phyloP scores from a whole-genome alignment of 768 basidiomycete species.

The Collybia mongolica region DNA sequence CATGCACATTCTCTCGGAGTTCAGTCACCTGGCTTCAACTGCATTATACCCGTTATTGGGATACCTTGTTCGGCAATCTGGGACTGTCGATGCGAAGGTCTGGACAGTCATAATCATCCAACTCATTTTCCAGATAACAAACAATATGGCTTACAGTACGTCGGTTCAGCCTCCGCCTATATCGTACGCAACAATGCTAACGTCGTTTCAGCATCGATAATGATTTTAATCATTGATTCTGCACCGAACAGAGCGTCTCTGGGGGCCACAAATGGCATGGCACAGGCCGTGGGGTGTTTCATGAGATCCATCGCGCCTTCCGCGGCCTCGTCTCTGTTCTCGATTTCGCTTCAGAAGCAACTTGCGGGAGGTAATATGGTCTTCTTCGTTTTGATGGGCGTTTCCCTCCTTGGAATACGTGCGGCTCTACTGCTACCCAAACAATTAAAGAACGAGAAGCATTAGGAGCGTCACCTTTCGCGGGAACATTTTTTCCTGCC shows the following conservation, averaged over 20 bases:
- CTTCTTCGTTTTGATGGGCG: conserved; percentile 22
- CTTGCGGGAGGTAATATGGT: conserved; percentile 37
- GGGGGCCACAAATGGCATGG: conserved; percentile 54
- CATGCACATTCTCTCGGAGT: conserved; percentile 34
- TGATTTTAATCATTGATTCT: conserved; percentile 43
- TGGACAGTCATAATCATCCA: conserved; percentile 30
- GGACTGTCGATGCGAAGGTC: conserved; percentile 30
- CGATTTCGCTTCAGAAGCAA: conserved; percentile 33
- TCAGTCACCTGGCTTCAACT: conserved; percentile 14
- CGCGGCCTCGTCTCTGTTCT: conserved; percentile 40
- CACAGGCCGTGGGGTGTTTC: conserved; percentile 49
- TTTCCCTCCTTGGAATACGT: conserved; percentile 13
- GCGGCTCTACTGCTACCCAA: conserved; percentile 12
- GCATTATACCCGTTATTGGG: conserved; percentile 31
- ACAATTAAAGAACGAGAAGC: no score
- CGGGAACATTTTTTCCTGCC: no score
- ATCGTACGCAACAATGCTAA: background rate
- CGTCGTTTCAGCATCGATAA: conserved; percentile 43
- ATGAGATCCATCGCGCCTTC: conserved; percentile 43
- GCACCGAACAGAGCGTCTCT: conserved; percentile 39
- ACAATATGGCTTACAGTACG: conserved; percentile 36
- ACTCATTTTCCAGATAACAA: conserved; percentile 23
- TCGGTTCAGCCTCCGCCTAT: background rate
- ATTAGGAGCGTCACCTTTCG: no score
- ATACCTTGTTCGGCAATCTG: conserved; percentile 29